Evolutionary conservation across 2,329 filamentous ascomycete genomes (phyloP).

Genomic region (Penicillium sp.): DNA sequence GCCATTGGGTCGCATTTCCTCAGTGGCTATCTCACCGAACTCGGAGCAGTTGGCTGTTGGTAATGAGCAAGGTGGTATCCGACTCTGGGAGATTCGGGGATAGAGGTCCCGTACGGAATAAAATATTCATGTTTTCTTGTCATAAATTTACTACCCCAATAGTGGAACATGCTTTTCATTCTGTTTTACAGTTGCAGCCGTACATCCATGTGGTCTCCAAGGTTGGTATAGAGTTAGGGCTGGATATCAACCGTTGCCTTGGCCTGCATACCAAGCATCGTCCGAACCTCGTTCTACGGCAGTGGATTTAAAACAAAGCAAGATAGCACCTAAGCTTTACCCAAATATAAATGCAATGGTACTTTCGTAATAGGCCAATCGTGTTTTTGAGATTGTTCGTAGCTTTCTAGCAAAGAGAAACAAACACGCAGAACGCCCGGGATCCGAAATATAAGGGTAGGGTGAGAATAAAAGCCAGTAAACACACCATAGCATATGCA

Average conservation of each 20-base stretch:
- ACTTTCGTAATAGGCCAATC: background rate
- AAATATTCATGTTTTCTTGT: conserved; percentile 12
- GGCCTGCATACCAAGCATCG: background rate
- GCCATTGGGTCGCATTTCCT: conserved; percentile 78
- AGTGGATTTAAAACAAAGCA: background rate
- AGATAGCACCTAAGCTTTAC: background rate
- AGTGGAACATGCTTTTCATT: background rate
- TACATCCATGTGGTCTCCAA: background rate
- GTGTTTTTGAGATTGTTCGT: background rate
- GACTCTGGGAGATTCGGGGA: conserved; percentile 82
- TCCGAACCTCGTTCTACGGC: no score
- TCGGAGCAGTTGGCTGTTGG: conserved; percentile 77
- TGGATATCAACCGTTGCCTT: background rate
- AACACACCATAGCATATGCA: conserved; percentile 7
- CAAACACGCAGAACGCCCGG: conserved; percentile 1
- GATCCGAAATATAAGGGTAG: background rate
- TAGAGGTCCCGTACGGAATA: conserved; percentile 40
- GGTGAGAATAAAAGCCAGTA: background rate
- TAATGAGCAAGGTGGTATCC: conserved; percentile 84
- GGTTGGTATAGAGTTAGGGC: background rate
- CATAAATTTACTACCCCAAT: background rate
- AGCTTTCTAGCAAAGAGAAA: background rate
- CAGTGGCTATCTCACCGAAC: conserved; percentile 65
- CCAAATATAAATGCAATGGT: background rate
- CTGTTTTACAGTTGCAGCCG: background rate